Base-by-base conservation (phyloP, 441 rosid species). In the Pelargonium hybrid region DNA sequence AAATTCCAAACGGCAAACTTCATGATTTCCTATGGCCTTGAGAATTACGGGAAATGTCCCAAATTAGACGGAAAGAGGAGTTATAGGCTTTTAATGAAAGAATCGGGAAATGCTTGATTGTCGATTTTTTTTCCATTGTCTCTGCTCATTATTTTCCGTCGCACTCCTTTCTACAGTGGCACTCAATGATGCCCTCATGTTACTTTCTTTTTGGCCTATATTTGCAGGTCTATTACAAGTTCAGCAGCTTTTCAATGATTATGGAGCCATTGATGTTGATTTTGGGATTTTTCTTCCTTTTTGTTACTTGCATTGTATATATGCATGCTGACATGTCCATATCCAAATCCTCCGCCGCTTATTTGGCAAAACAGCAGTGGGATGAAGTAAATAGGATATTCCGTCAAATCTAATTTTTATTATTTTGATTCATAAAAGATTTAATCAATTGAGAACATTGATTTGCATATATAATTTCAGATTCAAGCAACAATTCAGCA, bases 211-310 rank as follows among this genome's bases (percentile, higher is more conserved):
- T 1, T 14, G 45, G 15, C 50, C 66, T 11, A 17, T 62, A 25
- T 56, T 39, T 75, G 69, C 87, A 92, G 99, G 98, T 92, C 61
- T 87, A 86, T 78, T 94, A 94, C 80, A 87, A 78, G 84, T 94
- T 94, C 88, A 90, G 79, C 84, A 82, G 75, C 67, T 84, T 90
- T 70, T 88, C 88, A 6, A 90, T 90, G 82, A 88, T 92, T 21
- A 85, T 78, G 75, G 97, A 94, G 86, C 99, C 99, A 59, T 78
- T 94, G 69, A 92, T 94, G 94, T 76, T 94, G 79, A 81, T 94
- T 75, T 76, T 76, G 50, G 99, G 97, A 59, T 83, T 92, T 76
- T 87, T 89, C 81, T 70, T 80, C 80, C 78, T 92, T 64, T 90
- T 94, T 76, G 77, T 90, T 71, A 77, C 94, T 15, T 88, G 98